phyloP scores from a whole-genome alignment of 148 eudicot species.

The Chenopodium quinoa region DNA sequence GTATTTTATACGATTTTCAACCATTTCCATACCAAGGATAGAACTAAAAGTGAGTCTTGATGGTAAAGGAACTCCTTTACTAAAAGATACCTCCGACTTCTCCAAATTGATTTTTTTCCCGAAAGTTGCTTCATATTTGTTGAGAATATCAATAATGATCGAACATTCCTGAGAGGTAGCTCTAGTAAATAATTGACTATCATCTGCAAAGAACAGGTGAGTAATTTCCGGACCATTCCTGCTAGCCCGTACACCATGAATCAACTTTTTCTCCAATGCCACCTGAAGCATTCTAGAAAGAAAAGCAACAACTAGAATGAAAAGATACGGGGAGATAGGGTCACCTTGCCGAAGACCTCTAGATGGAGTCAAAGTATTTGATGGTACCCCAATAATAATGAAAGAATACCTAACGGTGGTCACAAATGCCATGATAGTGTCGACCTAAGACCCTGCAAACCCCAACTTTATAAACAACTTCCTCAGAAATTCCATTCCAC shows the following conservation, averaged over 20 bases:
- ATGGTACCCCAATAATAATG: neutral
- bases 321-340: constrained; percentile 6
- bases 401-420: neutral
- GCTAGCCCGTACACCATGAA: neutral
- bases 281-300: neutral
- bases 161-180: no score
- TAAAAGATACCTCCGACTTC: neutral
- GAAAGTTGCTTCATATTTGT: no score
- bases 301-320: neutral
- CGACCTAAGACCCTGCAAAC: neutral
- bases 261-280: neutral
- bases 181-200: neutral
- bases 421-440: neutral
- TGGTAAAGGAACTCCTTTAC: neutral
- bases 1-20: neutral
- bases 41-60: neutral
- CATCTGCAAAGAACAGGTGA: neutral
- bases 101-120: no score
- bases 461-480: neutral
- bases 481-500: neutral
- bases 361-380: rapidly evolving
- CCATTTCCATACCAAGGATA: neutral
- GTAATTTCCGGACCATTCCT: neutral
- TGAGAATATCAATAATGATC: no score
- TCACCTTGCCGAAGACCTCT: constrained; percentile 1